Evolutionary conservation across 257 asterid species (phyloP).

Genomic region (Solanum paucissectum): DNA sequence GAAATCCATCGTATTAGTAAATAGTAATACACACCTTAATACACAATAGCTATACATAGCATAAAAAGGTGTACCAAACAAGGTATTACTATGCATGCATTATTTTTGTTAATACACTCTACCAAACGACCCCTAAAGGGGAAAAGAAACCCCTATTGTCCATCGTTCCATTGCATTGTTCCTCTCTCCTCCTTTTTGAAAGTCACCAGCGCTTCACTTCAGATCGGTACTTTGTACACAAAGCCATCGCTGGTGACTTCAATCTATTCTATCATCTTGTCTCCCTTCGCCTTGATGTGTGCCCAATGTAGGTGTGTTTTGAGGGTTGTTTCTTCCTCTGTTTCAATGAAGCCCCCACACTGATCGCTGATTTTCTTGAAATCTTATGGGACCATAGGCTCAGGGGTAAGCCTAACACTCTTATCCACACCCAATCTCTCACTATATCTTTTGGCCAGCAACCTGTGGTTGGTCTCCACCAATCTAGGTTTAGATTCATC

Average conservation of each 20-base stretch:
- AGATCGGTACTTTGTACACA: not conserved
- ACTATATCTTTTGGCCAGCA: not conserved
- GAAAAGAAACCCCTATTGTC: not conserved
- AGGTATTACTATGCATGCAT: not conserved
- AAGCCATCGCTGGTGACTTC: not conserved
- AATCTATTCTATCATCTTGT: not conserved
- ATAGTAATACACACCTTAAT: not conserved
- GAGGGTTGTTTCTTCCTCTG: not conserved
- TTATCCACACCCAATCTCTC: not conserved
- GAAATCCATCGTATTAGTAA: not conserved
- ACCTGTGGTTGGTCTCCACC: not conserved
- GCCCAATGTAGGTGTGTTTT: not conserved
- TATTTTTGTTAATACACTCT: not conserved
- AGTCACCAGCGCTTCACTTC: not conserved
- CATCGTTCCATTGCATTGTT: not conserved
- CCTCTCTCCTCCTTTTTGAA: not conserved
- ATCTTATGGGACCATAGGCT: not conserved
- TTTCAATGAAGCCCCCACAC: not conserved
- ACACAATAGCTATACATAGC: not conserved
- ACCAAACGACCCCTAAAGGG: not conserved
- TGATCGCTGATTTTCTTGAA: not conserved
- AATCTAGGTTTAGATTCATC: not conserved
- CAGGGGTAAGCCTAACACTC: not conserved
- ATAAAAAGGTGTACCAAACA: not conserved
- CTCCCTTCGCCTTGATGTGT: not conserved